Evolutionary conservation across 2,329 filamentous ascomycete genomes (phyloP).

Genomic region (Ophiostoma himal-ulmi): DNA sequence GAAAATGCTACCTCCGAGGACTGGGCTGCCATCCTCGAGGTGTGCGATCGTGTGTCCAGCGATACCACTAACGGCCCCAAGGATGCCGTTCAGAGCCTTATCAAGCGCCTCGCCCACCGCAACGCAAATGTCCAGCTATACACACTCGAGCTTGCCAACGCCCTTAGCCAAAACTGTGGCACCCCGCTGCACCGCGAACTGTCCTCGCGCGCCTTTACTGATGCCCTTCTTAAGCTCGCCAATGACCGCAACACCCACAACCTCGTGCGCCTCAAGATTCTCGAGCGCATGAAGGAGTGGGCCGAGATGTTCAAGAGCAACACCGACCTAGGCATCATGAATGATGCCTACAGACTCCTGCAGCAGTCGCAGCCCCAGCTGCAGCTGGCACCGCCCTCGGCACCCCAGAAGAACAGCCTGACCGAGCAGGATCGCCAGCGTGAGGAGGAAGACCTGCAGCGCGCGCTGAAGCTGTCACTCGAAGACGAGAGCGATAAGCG

Average conservation of each 20-base stretch:
- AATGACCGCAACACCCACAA: constrained; percentile 93
- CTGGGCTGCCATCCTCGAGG: constrained; percentile 60
- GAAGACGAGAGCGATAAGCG: constrained; percentile 71
- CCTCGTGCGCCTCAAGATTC: constrained; percentile 93
- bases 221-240: constrained; percentile 82
- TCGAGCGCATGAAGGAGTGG: constrained; percentile 96
- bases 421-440: constrained; percentile 86
- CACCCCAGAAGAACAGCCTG: constrained; percentile 86
- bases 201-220: constrained; percentile 86
- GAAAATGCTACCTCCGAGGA: constrained; percentile 89
- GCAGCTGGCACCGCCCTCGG: constrained; percentile 76
- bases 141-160: constrained; percentile 88
- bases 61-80: constrained; percentile 58
- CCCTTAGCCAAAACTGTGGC: constrained; percentile 87
- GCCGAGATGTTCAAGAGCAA: constrained; percentile 87
- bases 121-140: constrained; percentile 97
- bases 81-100: constrained; percentile 82
- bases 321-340: constrained; percentile 93
- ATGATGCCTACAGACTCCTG: constrained; percentile 82
- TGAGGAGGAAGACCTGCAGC: constrained; percentile 95
- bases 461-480: constrained; percentile 86
- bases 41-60: constrained; percentile 54
- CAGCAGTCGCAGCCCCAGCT: constrained; percentile 82
- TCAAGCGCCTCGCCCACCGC: constrained; percentile 84
- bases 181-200: constrained; percentile 81